Base-by-base conservation (phyloP, 768 basidiomycete species). In the Hortiboletus flavorubellus region DNA sequence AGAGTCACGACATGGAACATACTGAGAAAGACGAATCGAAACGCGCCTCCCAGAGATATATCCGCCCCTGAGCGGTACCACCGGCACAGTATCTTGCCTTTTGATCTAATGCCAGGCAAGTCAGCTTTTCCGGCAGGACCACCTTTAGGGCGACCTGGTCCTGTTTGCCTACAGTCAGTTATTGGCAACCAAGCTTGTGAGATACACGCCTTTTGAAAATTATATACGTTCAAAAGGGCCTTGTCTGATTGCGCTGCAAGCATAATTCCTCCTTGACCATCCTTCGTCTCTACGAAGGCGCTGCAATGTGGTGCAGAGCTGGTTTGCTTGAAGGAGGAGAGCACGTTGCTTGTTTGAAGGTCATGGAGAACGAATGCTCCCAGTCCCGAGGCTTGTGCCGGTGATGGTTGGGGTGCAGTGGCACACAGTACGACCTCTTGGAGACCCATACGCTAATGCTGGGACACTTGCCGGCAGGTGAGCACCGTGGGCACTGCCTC, bases 11-110 rank as follows among this genome's bases (percentile, higher is more conserved):
- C 37, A 14, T 3, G 30, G 16, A 45, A 7, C 45, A 54, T 10
- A 16, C 16, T 8, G 46, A 21, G n/a, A 21, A 30, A 23, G 46
- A 42, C n/a, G 54, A 18, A 53, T 44, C 5, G 10, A 30, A 53
- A 80, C 85, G 64, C 60, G 87, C 94, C 89, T 98, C 95, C 97
- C 97, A 99, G 1, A 99, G 73, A 66, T 95, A 95, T 63, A 98
- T 82, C 49, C 94, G 84, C 31, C 97, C 97, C 64, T 89, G 86
- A 5, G 81, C 71, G 0, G 93, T 95, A 33, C 94, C 97, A 26
- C 89, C 95, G 0, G 91, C 94, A 63, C 91, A 93, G 62, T 85
- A 89, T 35, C 76, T 72, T 4, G 93, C 94, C 44, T 75, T 76
- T 16, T 76, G 76, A 69, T 95, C 91, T 8, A 92, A 66, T 7